A percentile compares a stretch with the other conserved stretches of the same genome.
Evolutionary conservation across 768 basidiomycete genomes (phyloP).

Genomic region (Auriscalpium vulgare): DNA sequence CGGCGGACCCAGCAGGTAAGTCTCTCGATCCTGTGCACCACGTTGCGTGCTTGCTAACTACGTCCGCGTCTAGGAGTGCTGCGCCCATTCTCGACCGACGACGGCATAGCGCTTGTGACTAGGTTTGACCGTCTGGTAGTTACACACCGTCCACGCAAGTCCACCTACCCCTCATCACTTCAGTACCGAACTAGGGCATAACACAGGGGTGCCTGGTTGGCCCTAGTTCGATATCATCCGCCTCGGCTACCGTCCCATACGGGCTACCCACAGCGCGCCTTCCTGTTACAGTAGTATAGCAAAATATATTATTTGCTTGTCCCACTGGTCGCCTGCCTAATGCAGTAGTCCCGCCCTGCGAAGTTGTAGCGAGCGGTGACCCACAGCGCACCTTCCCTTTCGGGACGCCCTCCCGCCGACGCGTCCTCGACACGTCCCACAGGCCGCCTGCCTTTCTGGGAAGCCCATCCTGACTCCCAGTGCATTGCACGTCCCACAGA

Average conservation of each 20-base stretch:
- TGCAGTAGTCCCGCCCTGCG: neutral
- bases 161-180: neutral
- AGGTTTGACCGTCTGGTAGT: too few relatives aligned
- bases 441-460: neutral
- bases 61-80: too few relatives aligned
- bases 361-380: neutral
- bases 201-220: neutral
- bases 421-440: neutral
- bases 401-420: neutral
- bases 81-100: too few relatives aligned
- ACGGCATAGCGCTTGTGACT: too few relatives aligned
- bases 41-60: too few relatives aligned
- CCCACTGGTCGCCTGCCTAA: neutral
- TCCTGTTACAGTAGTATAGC: neutral
- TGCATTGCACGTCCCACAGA: neutral
- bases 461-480: neutral
- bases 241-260: neutral
- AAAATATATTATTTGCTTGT: neutral
- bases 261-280: neutral
- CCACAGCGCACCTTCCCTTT: neutral
- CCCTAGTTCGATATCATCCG: neutral
- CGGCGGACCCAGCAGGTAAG: too few relatives aligned
- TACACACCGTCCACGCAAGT: too few relatives aligned
- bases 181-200: neutral
- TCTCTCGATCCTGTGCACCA: too few relatives aligned